A percentile compares a stretch with the other conserved stretches of the same genome.
phyloP scores from a whole-genome alignment of 129 eudicot species.

The Helianthus tuberosus region DNA sequence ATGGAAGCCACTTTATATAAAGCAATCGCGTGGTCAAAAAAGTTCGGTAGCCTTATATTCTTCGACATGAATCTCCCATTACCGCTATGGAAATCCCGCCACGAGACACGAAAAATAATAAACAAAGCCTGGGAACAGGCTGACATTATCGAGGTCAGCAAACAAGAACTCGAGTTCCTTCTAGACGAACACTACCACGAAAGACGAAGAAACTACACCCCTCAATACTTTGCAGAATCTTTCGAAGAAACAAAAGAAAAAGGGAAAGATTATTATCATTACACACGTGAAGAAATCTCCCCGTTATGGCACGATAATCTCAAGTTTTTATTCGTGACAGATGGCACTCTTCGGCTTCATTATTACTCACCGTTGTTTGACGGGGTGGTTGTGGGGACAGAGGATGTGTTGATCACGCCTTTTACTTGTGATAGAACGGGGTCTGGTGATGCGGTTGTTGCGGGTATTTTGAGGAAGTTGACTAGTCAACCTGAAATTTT shows the following conservation, averaged over 20 bases:
- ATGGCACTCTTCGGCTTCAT: slow-evolving; percentile 86
- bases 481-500: slow-evolving; percentile 74
- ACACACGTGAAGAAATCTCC: slow-evolving; percentile 75
- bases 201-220: slow-evolving; percentile 64
- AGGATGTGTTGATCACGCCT: slow-evolving; percentile 91
- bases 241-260: slow-evolving; percentile 55
- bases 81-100: slow-evolving; percentile 90
- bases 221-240: slow-evolving; percentile 79
- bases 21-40: slow-evolving; percentile 78
- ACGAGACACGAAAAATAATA: slow-evolving; percentile 63
- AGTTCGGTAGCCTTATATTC: slow-evolving; percentile 72
- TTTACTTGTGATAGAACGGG: slow-evolving; percentile 96
- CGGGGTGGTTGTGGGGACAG: slow-evolving; percentile 88
- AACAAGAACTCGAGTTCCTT: slow-evolving; percentile 88
- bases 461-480: slow-evolving; percentile 83
- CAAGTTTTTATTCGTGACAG: slow-evolving; percentile 84
- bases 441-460: slow-evolving; percentile 96
- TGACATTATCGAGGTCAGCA: slow-evolving; percentile 75
- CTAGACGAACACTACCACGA: slow-evolving; percentile 73
- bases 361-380: slow-evolving; percentile 78
- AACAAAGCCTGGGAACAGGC: slow-evolving; percentile 83
- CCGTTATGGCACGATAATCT: slow-evolving; percentile 83
- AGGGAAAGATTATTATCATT: slow-evolving; percentile 72
- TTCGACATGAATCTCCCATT: slow-evolving; percentile 88
- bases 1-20: slow-evolving; percentile 68